phyloP scores from a whole-genome alignment of 2,329 filamentous ascomycete genomes.

The Fusarium sp. region DNA sequence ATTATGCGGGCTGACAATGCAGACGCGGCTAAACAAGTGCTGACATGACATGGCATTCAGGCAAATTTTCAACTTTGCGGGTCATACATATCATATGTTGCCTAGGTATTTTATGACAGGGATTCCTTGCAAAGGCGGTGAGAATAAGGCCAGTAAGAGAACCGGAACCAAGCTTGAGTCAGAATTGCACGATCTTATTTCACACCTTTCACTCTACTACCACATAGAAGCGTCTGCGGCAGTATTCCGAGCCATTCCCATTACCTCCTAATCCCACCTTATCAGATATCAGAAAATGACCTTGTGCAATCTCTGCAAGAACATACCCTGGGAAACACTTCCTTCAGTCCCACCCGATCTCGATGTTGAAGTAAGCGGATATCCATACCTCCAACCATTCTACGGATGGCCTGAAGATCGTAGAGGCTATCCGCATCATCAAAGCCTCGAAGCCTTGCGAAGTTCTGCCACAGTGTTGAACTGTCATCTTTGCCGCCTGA shows the following conservation, averaged over 20 bases:
- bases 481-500: background rate
- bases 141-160: background rate
- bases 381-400: background rate
- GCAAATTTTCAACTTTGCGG: no score
- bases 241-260: background rate
- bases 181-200: background rate
- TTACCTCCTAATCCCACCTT: background rate
- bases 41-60: no score
- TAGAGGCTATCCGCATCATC: conserved; percentile 2
- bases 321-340: background rate
- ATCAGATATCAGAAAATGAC: background rate
- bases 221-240: background rate
- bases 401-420: background rate
- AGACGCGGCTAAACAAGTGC: no score
- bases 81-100: background rate
- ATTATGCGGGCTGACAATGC: background rate
- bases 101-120: background rate
- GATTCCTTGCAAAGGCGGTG: background rate
- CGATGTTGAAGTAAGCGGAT: background rate
- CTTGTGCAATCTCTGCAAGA: background rate
- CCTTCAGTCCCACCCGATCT: background rate
- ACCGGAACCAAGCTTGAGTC: background rate
- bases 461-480: rapidly evolving
- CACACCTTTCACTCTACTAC: background rate
- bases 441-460: background rate